Base-by-base conservation (phyloP, 2,329 filamentous ascomycete genomes). In the Aspergillus clavatus region DNA sequence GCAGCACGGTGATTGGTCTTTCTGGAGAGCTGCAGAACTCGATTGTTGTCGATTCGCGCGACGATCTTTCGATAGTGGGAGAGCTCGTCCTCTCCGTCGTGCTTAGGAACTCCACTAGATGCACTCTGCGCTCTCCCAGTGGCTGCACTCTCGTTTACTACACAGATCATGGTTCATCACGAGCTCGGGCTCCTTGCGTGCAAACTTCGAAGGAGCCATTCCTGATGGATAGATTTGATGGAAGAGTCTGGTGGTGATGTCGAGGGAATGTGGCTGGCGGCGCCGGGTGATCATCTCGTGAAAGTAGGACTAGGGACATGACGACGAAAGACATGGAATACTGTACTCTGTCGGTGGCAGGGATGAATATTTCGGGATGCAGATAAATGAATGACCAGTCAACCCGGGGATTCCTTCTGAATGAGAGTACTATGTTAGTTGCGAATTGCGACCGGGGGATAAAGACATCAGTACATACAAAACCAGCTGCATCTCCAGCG, bases 161-260 rank as follows among this genome's bases (percentile, higher is more conserved):
- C 54, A 54, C 53, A 54, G 54, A 55, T 55, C 54, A 57, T 52
- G 47, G 48, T 52, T 51, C 48, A 37, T 52, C 47, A 43, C 43
- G 47, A 45, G 44, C 40, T 27, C 22, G 42, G 23, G 22, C 41
- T 46, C 43, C 49, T 52, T 46, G 46, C n/a, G n/a, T n/a, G n/a
- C n/a, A n/a, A n/a, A n/a, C 49, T 41, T 44, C 5, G 23, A 21
- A 36, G 29, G 18, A 40, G 46, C 42, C 49, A 51, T 33, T 51
- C 38, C 43, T 29, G 37, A 42, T 40, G 46, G 41, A 45, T 31
- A 21, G 38, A 45, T 47, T 46, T 50, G 46, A 52, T 33, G 10
- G 29, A n/a, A 16, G 29, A 33, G n/a, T n/a, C 29, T 18, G 14
- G 29, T 10, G 29, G 14, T 33, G 29, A 18, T 16, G 18, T 10